These are phyloP conservation scores for Talaromyces funiculosus DNA, from an alignment of 2,329 filamentous ascomycete genomes.

Conservation along the genomic window DNA sequence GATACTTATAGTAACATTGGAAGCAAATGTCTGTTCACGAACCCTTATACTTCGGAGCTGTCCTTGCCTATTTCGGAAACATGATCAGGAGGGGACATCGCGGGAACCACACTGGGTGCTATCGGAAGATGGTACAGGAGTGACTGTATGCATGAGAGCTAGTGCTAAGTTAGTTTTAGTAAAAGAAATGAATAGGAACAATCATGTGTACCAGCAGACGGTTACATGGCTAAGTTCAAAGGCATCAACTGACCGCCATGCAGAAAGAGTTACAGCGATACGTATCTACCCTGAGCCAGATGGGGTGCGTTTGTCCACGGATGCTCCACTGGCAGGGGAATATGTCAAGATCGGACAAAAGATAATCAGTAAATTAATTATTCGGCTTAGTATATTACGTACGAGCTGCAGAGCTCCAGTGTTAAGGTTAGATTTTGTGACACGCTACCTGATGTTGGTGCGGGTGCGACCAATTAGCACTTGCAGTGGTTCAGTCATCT, in stretches of 20 bases:
- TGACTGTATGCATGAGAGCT: background rate
- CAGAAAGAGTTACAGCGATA: conserved; percentile 2
- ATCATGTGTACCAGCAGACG: background rate
- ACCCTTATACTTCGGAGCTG: background rate
- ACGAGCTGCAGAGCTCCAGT: background rate
- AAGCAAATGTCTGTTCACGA: background rate
- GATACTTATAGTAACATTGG: conserved; percentile 3
- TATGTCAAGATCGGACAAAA: background rate
- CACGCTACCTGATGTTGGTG: background rate
- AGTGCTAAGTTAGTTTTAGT: background rate
- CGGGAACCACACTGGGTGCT: background rate
- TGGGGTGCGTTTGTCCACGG: no score
- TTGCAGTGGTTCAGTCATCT: background rate
- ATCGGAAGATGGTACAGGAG: background rate
- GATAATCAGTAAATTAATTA: background rate
- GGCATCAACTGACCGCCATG: background rate
- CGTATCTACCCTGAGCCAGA: background rate
- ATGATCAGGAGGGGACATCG: background rate
- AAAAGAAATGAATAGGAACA: background rate
- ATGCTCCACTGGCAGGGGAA: background rate
- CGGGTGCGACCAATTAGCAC: background rate
- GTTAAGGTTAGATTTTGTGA: background rate
- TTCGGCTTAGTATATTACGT: background rate
- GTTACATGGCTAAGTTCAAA: conserved; percentile 1
- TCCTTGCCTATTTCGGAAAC: background rate